These are phyloP conservation scores for Coelastrella sp. DNA, from an alignment of 139 green algal species.

Conservation along the genomic window DNA sequence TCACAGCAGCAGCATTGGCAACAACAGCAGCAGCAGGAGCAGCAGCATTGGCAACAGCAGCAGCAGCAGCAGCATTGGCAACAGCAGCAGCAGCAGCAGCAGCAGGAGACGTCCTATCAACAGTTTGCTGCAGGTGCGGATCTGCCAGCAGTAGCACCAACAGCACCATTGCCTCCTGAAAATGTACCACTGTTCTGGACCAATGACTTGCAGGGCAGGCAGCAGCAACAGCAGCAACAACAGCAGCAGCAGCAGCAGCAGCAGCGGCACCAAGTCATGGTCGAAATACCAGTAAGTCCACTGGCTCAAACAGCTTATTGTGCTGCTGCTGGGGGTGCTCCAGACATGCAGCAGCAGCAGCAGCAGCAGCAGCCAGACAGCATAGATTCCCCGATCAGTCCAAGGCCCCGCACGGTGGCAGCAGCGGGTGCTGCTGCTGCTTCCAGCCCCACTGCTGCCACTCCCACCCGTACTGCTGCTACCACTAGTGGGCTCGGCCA, in stretches of 20 bases:
- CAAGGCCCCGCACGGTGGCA: neutral
- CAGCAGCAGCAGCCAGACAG: neutral
- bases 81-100: slow-evolving; percentile 2
- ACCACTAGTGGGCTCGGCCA: no score
- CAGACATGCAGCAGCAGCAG: neutral
- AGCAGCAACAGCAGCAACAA: no score
- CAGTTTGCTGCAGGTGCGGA: neutral
- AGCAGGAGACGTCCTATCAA: neutral
- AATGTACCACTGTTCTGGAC: no score
- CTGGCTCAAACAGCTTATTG: neutral
- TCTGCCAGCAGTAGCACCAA: neutral
- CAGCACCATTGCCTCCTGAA: neutral
- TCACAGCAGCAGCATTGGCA: neutral
- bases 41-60: neutral
- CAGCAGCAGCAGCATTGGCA: neutral
- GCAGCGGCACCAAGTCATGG: no score
- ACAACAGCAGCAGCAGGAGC: neutral
- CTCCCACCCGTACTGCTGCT: neutral
- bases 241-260: no score
- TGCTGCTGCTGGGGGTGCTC: neutral
- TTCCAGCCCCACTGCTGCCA: neutral
- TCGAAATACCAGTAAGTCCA: no score
- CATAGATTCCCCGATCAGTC: neutral
- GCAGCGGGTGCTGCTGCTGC: neutral
- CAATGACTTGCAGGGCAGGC: no score